Evolutionary conservation across 192 early-diverging fungal species (phyloP), one percentile per base, ranked within the genome.

Genomic region (Rhizoclosmatium sp.): DNA sequence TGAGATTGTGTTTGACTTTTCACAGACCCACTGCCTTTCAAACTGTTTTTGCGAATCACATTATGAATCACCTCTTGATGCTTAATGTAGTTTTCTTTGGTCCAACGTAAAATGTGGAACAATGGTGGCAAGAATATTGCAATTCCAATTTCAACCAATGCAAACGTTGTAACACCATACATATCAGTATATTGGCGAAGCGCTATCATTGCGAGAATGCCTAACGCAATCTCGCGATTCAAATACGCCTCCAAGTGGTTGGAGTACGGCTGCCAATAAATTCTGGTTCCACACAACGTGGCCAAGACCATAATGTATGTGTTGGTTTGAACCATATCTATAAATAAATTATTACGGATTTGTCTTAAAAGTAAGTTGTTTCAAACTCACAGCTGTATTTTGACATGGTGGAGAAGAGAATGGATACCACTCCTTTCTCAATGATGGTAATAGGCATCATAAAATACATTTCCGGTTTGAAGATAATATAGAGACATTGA

Each of bases 241-340:
- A 74, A 51, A 42, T 74, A 74, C 14, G 71, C 71, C 56, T 74
- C 71, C n/a, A 74, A 41, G 47, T 59, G 48, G 48, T 59, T 40
- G 49, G 10, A 42, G 71, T 62, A 60, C 12, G 71, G 71, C 44
- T 74, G 71, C 23, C 16, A 23, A 58, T 74, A 74, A 19, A 74
- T 48, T 10, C 69, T 10, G 2, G 45, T 48, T 16, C 44, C 69
- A 39, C 69, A 48, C 10, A 49, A 39, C 19, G 16, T n/a, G 16
- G 47, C 47, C 12, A 70, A 47, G 47, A 70, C 10, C 3, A 70
- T 16, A 39, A 70, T 70, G 39, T n/a, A 21, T 19, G 39, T 16
- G 69, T 70, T 48, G 39, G 19, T 23, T 44, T 66, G 47, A 23
- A 48, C n/a, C 10, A n/a, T 46, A 48, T 70, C 44, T 70, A 46